Evolutionary conservation across 2,329 filamentous ascomycete genomes (phyloP), one percentile per base, ranked within the genome.

Genomic region (Thielaviopsis populi): DNA sequence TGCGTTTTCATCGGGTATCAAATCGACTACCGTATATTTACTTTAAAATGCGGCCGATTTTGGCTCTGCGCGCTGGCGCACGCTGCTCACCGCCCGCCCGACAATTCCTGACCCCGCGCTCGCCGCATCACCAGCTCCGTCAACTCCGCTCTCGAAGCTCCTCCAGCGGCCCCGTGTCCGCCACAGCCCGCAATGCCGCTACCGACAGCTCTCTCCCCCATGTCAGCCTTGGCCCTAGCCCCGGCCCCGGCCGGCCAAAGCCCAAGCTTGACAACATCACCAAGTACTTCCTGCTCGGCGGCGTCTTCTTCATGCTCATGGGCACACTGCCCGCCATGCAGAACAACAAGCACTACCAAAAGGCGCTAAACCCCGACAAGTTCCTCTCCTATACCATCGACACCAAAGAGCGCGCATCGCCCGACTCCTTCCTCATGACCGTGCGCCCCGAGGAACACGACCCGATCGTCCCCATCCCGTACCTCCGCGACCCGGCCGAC

Each of bases 311-410:
- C 61, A 66, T 66, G 61, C 58, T 66, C 17, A 37, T 60, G 22
- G 61, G 64, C 13, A 56, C 50, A 17, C 41, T 66, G 43, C 64
- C 64, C 5, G 64, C 61, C 15, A 61, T 66, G 61, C 46, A 63
- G 33, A 59, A 66, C 46, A 59, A 63, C 56, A 63, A 63, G 58
- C 24, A 37, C 37, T 63, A 60, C 58, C 64, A 63, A 50, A 67
- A 69, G 2, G 71, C 69, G 1, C 78, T 89, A 66, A 85, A 88
- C 74, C 72, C 76, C 15, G 75, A 77, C 64, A 79, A 76, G 27
- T 91, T 90, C 73, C 80, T 80, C 42, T 80, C 82, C 2, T 91
- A 88, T 74, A 81, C 78, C 30, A 80, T 94, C 67, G 76, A 80
- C 17, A 73, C 77, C 30, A 82, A 82, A 68, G 80, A 86, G 60